A percentile compares a stretch with the other conserved stretches of the same genome.
phyloP scores from a whole-genome alignment of 768 basidiomycete genomes.

The Lentinula edodes region DNA sequence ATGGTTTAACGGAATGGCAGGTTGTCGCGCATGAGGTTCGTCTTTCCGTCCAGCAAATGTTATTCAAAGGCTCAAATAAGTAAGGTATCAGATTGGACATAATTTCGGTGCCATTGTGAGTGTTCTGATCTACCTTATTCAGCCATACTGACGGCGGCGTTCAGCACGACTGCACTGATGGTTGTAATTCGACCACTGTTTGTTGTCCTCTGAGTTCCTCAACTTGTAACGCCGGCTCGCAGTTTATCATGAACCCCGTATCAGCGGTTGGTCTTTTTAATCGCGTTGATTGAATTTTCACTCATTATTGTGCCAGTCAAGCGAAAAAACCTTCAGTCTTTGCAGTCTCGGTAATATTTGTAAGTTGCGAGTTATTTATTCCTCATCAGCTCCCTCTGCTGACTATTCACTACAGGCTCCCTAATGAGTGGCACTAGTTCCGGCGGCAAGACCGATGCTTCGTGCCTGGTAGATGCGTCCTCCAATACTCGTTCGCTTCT shows the following conservation, averaged over 20 bases:
- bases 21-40: constrained; percentile 64
- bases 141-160: constrained; percentile 10
- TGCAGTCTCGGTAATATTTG: constrained; percentile 87
- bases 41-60: too few relatives aligned
- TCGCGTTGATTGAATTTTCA: background rate
- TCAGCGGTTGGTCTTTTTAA: constrained; percentile 19
- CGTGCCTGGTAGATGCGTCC: constrained; percentile 64
- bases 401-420: constrained; percentile 39
- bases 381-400: background rate
- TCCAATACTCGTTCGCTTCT: constrained; percentile 35
- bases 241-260: constrained; percentile 86
- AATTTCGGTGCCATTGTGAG: constrained; percentile 87
- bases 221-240: constrained; percentile 57
- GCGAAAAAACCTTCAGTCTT: constrained; percentile 66
- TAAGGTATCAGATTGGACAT: constrained; percentile 47
- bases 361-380: constrained; percentile 26
- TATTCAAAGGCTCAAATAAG: background rate
- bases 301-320: constrained; percentile 23
- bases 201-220: constrained; percentile 68
- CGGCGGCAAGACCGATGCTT: constrained; percentile 45
- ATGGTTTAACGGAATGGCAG: constrained; percentile 75
- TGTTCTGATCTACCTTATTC: constrained; percentile 11
- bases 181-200: constrained; percentile 47
- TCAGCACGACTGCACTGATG: constrained; percentile 65
- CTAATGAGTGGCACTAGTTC: constrained; percentile 44